Evolutionary conservation across 2,329 filamentous ascomycete genomes (phyloP).

Genomic region (Fusarium sp.): DNA sequence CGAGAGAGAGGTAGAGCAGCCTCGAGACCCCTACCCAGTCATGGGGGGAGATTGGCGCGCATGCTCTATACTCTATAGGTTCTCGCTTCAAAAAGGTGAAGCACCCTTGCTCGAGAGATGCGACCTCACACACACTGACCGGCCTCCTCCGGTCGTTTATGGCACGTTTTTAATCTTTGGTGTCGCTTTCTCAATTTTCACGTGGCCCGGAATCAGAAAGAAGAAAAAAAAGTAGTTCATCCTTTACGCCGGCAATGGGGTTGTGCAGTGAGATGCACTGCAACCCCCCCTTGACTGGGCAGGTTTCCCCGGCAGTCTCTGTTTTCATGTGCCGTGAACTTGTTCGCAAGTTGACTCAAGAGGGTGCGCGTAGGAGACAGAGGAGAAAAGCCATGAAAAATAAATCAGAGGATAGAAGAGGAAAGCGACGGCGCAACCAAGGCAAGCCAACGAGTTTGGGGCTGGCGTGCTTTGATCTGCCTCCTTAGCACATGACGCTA

Average conservation of each 20-base stretch:
- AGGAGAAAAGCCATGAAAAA: neutral
- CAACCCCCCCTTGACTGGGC: neutral
- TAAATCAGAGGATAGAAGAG: neutral
- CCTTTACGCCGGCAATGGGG: neutral
- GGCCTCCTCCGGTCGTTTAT: constrained; percentile 30
- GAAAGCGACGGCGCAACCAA: constrained; percentile 4
- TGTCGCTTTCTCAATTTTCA: neutral
- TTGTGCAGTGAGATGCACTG: neutral
- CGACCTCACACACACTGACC: constrained; percentile 6
- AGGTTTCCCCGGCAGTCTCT: constrained; percentile 6
- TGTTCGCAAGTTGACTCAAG: neutral
- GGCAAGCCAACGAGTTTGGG: neutral
- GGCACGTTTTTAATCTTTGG: constrained; percentile 23
- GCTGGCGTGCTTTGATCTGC: neutral
- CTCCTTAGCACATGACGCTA: neutral
- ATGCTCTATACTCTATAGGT: neutral
- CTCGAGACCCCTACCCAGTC: neutral
- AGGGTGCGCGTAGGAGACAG: neutral
- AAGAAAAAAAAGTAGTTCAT: constrained; percentile 6
- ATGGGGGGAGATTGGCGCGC: neutral
- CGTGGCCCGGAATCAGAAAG: neutral
- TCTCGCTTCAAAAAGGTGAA: neutral
- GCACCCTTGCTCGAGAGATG: constrained; percentile 5
- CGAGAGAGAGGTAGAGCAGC: neutral
- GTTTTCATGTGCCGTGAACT: neutral